These are phyloP conservation scores for Coemansia guatemalensis DNA, from an alignment of 192 early-diverging fungal genomes.

Conservation along the genomic window DNA sequence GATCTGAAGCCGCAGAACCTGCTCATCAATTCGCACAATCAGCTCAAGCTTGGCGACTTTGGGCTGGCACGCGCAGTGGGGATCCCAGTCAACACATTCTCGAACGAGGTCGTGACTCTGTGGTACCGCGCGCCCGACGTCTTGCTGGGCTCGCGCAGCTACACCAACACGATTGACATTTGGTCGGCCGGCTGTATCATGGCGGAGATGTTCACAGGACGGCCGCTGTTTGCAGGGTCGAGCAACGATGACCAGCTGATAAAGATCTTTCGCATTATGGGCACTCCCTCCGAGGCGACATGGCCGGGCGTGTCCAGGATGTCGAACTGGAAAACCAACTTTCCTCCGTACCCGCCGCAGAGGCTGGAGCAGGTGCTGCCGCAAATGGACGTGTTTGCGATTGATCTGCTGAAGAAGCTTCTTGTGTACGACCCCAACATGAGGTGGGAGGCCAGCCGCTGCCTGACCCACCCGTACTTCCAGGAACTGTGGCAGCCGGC, in stretches of 20 bases:
- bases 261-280: slow-evolving; percentile 78
- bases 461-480: slow-evolving; percentile 46
- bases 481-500: slow-evolving; percentile 47
- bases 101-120: slow-evolving; percentile 97
- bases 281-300: slow-evolving; percentile 72
- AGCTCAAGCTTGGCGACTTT: slow-evolving; percentile 84
- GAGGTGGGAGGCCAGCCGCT: slow-evolving; percentile 43
- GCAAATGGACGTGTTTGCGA: slow-evolving; percentile 72
- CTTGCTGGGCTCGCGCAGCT: slow-evolving; percentile 92
- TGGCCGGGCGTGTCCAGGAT: slow-evolving; percentile 73
- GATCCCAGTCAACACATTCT: slow-evolving; percentile 90
- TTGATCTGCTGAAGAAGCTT: slow-evolving; percentile 73
- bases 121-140: slow-evolving; percentile 99
- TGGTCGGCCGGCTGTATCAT: slow-evolving; percentile 99
- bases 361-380: slow-evolving; percentile 66
- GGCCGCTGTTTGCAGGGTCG: slow-evolving; percentile 79
- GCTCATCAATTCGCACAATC: slow-evolving; percentile 75
- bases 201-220: slow-evolving; percentile 86
- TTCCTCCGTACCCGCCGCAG: slow-evolving; percentile 63
- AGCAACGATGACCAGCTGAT: slow-evolving; percentile 79
- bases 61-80: slow-evolving; percentile 82
- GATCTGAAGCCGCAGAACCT: slow-evolving; percentile 88
- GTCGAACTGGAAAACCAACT: slow-evolving; percentile 70
- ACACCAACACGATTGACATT: slow-evolving; percentile 95
- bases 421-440: slow-evolving; percentile 67